A percentile compares a stretch with the other conserved stretches of the same genome.
Conservation (phyloP, 495 filamentous ascomycete genomes). For the Xylaria longipes region DNA sequence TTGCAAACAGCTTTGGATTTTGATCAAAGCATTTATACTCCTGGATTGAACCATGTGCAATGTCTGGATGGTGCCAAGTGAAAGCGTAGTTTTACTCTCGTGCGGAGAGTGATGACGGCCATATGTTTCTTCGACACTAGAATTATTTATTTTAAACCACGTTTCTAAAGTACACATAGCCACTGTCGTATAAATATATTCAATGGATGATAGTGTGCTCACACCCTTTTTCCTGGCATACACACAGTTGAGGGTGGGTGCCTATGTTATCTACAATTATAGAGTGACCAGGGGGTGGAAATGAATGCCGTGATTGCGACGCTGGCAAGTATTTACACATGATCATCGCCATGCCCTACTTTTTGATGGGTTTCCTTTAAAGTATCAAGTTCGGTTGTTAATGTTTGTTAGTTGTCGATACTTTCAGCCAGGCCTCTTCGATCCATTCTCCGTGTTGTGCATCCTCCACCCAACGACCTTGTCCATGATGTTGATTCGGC, state of each 20-base stretch:
- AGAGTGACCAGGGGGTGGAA: neutral
- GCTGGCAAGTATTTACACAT: neutral
- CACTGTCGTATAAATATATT: neutral
- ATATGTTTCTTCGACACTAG: neutral
- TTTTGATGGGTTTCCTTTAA: neutral
- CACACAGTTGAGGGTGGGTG: too few relatives aligned
- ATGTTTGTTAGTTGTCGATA: neutral
- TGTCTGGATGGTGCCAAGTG: neutral
- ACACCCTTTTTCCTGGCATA: neutral
- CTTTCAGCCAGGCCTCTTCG: neutral
- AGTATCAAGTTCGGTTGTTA: neutral
- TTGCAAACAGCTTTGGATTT: neutral
- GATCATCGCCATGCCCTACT: neutral
- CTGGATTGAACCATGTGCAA: neutral
- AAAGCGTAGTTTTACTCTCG: neutral
- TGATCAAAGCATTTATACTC: neutral
- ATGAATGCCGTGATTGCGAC: neutral
- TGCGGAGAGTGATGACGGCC: neutral
- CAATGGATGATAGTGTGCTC: neutral
- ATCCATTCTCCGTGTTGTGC: slow-evolving; percentile 5
- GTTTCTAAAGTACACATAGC: neutral
- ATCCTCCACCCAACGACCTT: neutral
- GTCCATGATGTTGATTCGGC: neutral
- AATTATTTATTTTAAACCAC: neutral
- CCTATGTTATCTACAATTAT: neutral